These are phyloP conservation scores for Volvox africanus DNA, from an alignment of 139 green algal species.

Conservation along the genomic window DNA sequence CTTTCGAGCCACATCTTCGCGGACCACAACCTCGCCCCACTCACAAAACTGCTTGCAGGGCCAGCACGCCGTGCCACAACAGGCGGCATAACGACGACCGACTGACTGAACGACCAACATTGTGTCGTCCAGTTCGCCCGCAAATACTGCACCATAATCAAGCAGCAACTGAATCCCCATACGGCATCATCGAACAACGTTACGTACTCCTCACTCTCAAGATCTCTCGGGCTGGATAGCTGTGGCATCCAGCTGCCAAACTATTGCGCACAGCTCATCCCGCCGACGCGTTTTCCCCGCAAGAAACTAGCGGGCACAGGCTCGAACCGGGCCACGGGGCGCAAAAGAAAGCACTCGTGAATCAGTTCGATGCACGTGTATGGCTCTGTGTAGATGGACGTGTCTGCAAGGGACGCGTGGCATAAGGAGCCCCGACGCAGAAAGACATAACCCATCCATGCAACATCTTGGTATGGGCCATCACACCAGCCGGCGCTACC, in stretches of 20 bases:
- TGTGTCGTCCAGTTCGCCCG: neutral
- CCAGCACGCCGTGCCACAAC: constrained; percentile 1
- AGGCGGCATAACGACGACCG: neutral
- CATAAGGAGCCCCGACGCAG: no score
- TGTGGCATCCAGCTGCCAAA: constrained; percentile 22
- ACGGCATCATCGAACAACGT: neutral
- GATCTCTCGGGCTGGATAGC: constrained; percentile 24
- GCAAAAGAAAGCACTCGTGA: no score
- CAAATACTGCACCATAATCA: neutral
- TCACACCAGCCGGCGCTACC: no score
- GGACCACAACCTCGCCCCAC: neutral
- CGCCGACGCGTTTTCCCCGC: no score
- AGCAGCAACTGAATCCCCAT: neutral
- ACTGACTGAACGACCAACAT: neutral
- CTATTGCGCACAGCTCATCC: neutral
- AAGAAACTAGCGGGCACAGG: no score
- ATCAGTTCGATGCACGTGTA: no score
- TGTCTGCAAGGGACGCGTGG: no score
- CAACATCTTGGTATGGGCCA: no score
- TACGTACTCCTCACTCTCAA: constrained; percentile 4
- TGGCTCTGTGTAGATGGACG: no score
- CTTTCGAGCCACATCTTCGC: no score
- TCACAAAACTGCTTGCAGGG: constrained; percentile 34
- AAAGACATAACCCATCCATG: no score
- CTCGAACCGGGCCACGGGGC: no score